These are phyloP conservation scores for Trichophaea hybrida DNA, from an alignment of 2,329 filamentous ascomycete species.

Conservation along the genomic window DNA sequence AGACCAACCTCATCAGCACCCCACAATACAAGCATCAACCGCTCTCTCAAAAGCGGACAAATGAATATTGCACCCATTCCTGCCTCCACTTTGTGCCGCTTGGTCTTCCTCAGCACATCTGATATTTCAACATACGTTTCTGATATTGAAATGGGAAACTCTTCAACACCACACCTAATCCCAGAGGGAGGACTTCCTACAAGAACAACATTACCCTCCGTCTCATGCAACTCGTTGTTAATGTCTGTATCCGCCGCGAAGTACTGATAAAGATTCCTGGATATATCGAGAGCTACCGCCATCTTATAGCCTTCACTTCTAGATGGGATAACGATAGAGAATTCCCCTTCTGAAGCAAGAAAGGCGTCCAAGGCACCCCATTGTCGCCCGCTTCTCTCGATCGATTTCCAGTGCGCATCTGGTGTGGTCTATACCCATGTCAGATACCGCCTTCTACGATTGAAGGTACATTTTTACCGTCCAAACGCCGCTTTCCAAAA, in stretches of 20 bases:
- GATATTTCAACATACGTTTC: constrained; percentile 2
- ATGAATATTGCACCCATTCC: constrained; percentile 40
- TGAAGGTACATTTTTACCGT: neutral
- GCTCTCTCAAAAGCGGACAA: constrained; percentile 35
- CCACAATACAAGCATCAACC: constrained; percentile 44
- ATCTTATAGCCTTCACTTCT: constrained; percentile 20
- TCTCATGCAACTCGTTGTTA: constrained; percentile 22
- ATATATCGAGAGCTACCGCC: constrained; percentile 39
- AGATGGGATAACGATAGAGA: constrained; percentile 32
- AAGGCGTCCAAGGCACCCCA: constrained; percentile 42
- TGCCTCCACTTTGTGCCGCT: constrained; percentile 28
- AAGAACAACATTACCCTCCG: constrained; percentile 36
- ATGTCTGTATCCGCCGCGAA: constrained; percentile 41
- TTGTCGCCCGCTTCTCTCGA: constrained; percentile 36
- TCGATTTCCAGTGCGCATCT: constrained; percentile 16
- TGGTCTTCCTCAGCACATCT: constrained; percentile 15
- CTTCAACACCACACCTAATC: neutral
- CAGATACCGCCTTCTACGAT: neutral
- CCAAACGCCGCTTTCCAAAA: neutral
- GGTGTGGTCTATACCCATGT: neutral
- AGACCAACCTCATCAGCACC: constrained; percentile 37
- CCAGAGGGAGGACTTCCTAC: constrained; percentile 8
- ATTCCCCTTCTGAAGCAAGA: constrained; percentile 35
- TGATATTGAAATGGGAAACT: neutral
- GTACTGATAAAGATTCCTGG: constrained; percentile 45